A percentile compares a stretch with the other conserved stretches of the same genome.
Evolutionary conservation across 192 early-diverging fungal genomes (phyloP).

Genomic region (Ramicandelaber brevisporus): DNA sequence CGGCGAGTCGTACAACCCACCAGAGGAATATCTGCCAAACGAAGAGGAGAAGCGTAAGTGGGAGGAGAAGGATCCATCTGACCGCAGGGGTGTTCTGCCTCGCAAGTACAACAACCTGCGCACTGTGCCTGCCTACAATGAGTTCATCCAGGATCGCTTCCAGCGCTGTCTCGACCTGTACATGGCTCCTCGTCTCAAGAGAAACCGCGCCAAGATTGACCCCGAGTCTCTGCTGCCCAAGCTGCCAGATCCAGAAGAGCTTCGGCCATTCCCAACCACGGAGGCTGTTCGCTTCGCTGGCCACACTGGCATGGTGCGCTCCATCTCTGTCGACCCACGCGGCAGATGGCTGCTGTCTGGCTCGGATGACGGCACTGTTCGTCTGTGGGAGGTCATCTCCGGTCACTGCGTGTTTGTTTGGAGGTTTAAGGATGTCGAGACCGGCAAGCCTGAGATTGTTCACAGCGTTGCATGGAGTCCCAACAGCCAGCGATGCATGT

Average conservation of each 20-base stretch:
- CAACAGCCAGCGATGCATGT: constrained; percentile 38
- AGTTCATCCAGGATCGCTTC: constrained; percentile 87
- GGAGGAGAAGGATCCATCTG: constrained; percentile 51
- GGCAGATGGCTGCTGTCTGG: constrained; percentile 82
- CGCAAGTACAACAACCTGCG: constrained; percentile 41
- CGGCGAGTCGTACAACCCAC: constrained; percentile 92
- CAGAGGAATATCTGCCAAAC: constrained; percentile 71
- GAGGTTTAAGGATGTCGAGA: constrained; percentile 33
- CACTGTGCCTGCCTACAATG: constrained; percentile 60
- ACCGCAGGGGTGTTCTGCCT: constrained; percentile 37
- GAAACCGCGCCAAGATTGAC: constrained; percentile 69
- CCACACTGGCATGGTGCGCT: constrained; percentile 59
- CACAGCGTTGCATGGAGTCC: constrained; percentile 76
- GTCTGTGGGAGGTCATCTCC: constrained; percentile 76
- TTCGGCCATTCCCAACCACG: constrained; percentile 76
- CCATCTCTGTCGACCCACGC: constrained; percentile 66
- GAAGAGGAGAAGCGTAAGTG: constrained; percentile 58
- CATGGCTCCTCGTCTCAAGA: constrained; percentile 69
- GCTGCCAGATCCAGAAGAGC: constrained; percentile 79
- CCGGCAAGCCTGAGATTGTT: too few species aligned
- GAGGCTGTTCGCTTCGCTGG: constrained; percentile 55
- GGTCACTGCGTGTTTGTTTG: constrained; percentile 64
- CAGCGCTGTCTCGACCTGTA: constrained; percentile 93
- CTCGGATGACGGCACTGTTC: constrained; percentile 68
- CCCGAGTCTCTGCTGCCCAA: constrained; percentile 84